phyloP scores from a whole-genome alignment of 805 yeast genomes.

The Candida silvatica region DNA sequence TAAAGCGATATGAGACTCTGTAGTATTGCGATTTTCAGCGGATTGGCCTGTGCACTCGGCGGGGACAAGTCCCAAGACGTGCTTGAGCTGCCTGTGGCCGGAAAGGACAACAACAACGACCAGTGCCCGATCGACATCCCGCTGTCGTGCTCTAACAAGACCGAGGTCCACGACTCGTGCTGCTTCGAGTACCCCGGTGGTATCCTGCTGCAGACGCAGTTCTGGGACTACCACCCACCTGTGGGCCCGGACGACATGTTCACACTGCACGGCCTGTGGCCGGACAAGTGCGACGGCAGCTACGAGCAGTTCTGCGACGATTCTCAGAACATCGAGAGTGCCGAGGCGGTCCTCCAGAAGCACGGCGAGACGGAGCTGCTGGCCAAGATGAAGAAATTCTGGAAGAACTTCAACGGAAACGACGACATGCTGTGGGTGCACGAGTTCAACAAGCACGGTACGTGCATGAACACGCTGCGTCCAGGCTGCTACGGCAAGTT shows the following conservation, averaged over 20 bases:
- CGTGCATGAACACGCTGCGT: constrained; percentile 76
- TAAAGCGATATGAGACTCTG: too few relatives aligned
- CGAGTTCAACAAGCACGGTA: constrained; percentile 91
- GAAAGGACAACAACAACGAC: too few relatives aligned
- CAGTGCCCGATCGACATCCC: constrained; percentile 53
- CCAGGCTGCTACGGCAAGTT: constrained; percentile 53
- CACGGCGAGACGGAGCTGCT: constrained; percentile 45
- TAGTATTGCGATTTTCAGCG: too few relatives aligned
- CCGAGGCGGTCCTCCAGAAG: constrained; percentile 34
- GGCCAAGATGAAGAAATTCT: constrained; percentile 44
- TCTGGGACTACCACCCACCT: constrained; percentile 83
- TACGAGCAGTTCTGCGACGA: constrained; percentile 73
- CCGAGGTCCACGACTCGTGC: constrained; percentile 53
- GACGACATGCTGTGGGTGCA: constrained; percentile 78
- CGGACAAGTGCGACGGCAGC: constrained; percentile 78
- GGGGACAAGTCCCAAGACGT: too few relatives aligned
- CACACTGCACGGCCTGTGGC: constrained; percentile 86
- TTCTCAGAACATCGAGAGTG: constrained; percentile 44
- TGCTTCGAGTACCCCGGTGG: constrained; percentile 90
- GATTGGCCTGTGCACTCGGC: too few relatives aligned
- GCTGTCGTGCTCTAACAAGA: constrained; percentile 48
- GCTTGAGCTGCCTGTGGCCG: too few relatives aligned
- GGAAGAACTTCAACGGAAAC: constrained; percentile 69
- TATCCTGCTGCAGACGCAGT: constrained; percentile 73
- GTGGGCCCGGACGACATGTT: constrained; percentile 63